A percentile compares a stretch with the other conserved stretches of the same genome.
These are phyloP conservation scores for Ammopiptanthus mongolicus DNA, from an alignment of 306 rosid genomes.

Conservation along the genomic window DNA sequence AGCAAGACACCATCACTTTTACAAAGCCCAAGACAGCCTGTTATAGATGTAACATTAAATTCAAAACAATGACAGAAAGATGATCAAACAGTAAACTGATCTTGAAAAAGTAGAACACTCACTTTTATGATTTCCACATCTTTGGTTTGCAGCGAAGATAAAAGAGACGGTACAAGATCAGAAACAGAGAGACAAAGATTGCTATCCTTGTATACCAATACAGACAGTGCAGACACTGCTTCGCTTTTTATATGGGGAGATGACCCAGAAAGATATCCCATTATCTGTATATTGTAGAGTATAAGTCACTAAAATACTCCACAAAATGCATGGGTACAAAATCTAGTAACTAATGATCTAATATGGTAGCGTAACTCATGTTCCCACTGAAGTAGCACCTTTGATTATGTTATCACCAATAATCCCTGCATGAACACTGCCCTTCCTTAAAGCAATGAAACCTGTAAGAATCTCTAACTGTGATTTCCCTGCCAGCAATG, in stretches of 20 bases:
- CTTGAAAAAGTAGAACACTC: slow-evolving; percentile 26
- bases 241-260: slow-evolving; percentile 92
- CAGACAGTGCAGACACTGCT: slow-evolving; percentile 87
- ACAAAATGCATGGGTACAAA: slow-evolving; percentile 19
- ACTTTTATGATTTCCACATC: slow-evolving; percentile 80
- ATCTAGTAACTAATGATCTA: neutral
- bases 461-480: slow-evolving; percentile 68
- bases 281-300: slow-evolving; percentile 48
- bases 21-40: slow-evolving; percentile 96
- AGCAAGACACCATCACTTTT: slow-evolving; percentile 79
- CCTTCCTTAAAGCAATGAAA: slow-evolving; percentile 81
- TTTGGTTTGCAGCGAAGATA: slow-evolving; percentile 73
- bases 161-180: slow-evolving; percentile 69
- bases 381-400: neutral
- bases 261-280: slow-evolving; percentile 87
- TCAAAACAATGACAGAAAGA: slow-evolving; percentile 17
- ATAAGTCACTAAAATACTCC: slow-evolving; percentile 5
- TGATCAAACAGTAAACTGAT: slow-evolving; percentile 8
- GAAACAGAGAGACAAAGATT: slow-evolving; percentile 55
- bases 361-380: neutral
- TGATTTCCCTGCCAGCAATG: slow-evolving; percentile 62
- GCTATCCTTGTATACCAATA: slow-evolving; percentile 66
- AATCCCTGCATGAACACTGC: slow-evolving; percentile 74
- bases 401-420: slow-evolving; percentile 45
- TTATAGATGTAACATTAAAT: slow-evolving; percentile 28